Evolutionary conservation across 2,329 filamentous ascomycete genomes (phyloP), one percentile per base, ranked within the genome.

Genomic region (Penicillium nordicum): DNA sequence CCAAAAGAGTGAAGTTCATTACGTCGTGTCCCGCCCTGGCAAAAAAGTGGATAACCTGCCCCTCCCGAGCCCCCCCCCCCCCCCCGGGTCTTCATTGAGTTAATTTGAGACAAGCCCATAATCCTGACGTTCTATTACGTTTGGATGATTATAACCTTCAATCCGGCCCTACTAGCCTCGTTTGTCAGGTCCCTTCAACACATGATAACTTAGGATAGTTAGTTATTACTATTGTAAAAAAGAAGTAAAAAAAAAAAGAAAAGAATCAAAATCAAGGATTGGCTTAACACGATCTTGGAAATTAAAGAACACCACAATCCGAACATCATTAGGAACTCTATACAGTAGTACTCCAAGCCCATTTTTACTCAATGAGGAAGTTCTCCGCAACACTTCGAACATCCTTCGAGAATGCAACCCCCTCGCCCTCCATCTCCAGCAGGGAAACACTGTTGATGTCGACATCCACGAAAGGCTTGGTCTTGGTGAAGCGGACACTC

Each of bases 401-500:
- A 30, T 75, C 74, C 70, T 79, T 79, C 38, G 75, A 75, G 65
- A 77, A 79, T 5, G 69, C 69, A 34, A 77, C 71, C 30, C 69
- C 70, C 59, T 79, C 74, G 29, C 74, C 76, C 49, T 74, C 74
- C 69, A 76, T 74, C 46, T 79, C 77, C 54, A 79, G 58, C 36
- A 79, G 60, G n/a, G 72, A 71, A 23, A 76, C 75, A 48, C 68
- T 65, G 29, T 67, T 69, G 46, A 97, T 93, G 78, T 97, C 92
- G 62, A 99, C 90, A 68, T 97, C 91, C 49, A 97, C 84, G 74
- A 90, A 96, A 29, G 94, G 93, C 57, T 83, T 85, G 41, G 85
- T 83, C 82, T 96, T 97, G 61, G 85, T 87, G 77, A 99, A 99
- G 53, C 87, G 84, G 58, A 97, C 87, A 52, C 84, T 88, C 92